Evolutionary conservation across 2,329 filamentous ascomycete genomes (phyloP), one percentile per base, ranked within the genome.

Genomic region (Penicillium vulpinum): DNA sequence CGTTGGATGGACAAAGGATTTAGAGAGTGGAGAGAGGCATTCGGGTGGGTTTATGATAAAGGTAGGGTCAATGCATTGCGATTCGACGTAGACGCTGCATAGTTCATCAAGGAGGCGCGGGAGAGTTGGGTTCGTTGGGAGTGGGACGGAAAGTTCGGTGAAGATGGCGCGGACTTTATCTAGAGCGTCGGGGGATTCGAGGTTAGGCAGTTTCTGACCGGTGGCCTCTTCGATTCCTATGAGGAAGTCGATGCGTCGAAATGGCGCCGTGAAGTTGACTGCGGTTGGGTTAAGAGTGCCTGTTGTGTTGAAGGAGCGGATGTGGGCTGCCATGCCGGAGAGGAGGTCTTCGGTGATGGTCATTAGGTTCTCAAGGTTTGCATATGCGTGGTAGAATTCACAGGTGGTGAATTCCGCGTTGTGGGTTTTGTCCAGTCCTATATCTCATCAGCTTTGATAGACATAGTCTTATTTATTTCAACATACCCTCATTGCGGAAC

Each of bases 361-460:
- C 69, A 96, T 92, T 49, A 97, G 78, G 40, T 90, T 85, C 35
- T 86, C 78, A 0, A 97, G 82, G 62, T 88, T 89, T 58, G 88
- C 86, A 68, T 92, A 95, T 3, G 92, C 88, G 59, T 89, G 88
- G 76, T 99, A 99, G 77, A 96, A 97, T 76, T 99, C 94, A 79
- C 93, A 97, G 58, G 91, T 97, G 43, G 90, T 94, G 76, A 97
- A 99, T 71, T 99, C 94, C 0, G 94, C 93, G 70, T 99, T 99
- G 73, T 99, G 94, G 0, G 91, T 96, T 29, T 84, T 84, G 73
- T 97, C 92, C 35, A 96, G 75, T 1, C 83, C 82, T 80, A 36
- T 33, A 18, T 15, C 28, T 41, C 13, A 24, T 65, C 39, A 67
- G 56, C 40, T 41, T 36, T 22, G 36, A 48, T 35, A 47, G 28